Evolutionary conservation across 2,329 filamentous ascomycete species (phyloP).

Genomic region (Phyllachora maydis): DNA sequence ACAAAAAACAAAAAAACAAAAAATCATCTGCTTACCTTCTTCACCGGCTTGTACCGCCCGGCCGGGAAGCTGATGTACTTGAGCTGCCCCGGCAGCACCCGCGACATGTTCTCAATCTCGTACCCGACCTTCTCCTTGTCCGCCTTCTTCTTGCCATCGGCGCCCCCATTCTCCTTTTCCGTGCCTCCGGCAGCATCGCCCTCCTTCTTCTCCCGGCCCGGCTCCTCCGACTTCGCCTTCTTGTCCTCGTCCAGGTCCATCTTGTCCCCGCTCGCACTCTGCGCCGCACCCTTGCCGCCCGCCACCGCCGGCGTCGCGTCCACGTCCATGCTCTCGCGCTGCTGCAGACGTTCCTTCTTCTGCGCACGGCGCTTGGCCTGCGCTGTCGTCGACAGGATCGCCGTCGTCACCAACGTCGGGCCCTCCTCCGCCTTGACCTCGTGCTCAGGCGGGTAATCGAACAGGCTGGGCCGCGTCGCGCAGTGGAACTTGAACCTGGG

Average conservation of each 20-base stretch:
- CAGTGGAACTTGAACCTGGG: slow-evolving; percentile 92
- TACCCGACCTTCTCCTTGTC: slow-evolving; percentile 96
- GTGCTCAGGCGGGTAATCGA: slow-evolving; percentile 94
- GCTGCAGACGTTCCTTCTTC: slow-evolving; percentile 79
- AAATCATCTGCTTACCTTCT: slow-evolving; percentile 60
- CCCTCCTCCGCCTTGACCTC: slow-evolving; percentile 90
- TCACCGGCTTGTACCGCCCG: slow-evolving; percentile 79
- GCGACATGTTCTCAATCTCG: slow-evolving; percentile 90
- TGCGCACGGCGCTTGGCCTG: slow-evolving; percentile 90
- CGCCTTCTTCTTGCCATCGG: slow-evolving; percentile 62
- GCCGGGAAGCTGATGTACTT: slow-evolving; percentile 90
- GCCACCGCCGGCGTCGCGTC: slow-evolving; percentile 61
- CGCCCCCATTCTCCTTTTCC: slow-evolving; percentile 32
- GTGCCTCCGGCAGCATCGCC: slow-evolving; percentile 25
- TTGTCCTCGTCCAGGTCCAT: slow-evolving; percentile 69
- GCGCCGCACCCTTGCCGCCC: slow-evolving; percentile 23
- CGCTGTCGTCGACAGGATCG: slow-evolving; percentile 87
- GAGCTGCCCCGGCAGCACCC: slow-evolving; percentile 78
- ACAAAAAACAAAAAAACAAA: slow-evolving; percentile 1
- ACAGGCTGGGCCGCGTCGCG: slow-evolving; percentile 82
- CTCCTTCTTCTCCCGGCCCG: slow-evolving; percentile 42
- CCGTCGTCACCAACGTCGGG: slow-evolving; percentile 83
- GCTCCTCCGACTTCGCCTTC: slow-evolving; percentile 22
- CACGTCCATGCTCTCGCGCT: slow-evolving; percentile 88
- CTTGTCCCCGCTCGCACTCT: slow-evolving; percentile 47